Percentiles rank a stretch among this genome's conserved stretches.
phyloP scores from a whole-genome alignment of 2,329 filamentous ascomycete genomes.

The Hawksworthiomyces lignivorus region DNA sequence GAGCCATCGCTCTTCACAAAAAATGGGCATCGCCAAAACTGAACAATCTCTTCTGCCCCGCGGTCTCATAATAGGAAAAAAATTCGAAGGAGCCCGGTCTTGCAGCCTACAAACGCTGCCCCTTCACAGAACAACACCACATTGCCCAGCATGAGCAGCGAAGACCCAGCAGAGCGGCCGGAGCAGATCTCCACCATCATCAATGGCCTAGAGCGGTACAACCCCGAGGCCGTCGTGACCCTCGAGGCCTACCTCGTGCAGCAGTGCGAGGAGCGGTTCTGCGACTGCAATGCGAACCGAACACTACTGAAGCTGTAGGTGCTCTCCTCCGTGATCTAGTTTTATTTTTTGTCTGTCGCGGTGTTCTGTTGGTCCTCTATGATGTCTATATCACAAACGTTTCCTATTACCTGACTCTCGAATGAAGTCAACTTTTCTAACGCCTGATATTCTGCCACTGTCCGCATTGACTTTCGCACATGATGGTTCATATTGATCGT shows the following conservation, averaged over 20 bases:
- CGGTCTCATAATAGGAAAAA: conserved; percentile 4
- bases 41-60: conserved; percentile 9
- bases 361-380: conserved; percentile 29
- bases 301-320: conserved; percentile 93
- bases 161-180: conserved; percentile 86
- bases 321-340: conserved; percentile 1
- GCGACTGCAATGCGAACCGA: conserved; percentile 94
- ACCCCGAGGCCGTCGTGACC: conserved; percentile 86
- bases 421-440: conserved; percentile 65
- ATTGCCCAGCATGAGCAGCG: conserved; percentile 53
- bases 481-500: conserved; percentile 50
- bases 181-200: conserved; percentile 90
- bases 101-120: neutral
- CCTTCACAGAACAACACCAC: neutral
- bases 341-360: neutral
- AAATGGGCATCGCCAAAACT: conserved; percentile 11
- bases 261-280: conserved; percentile 91
- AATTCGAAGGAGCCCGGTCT: no score
- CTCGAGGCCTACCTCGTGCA: conserved; percentile 92
- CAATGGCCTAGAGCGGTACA: conserved; percentile 96
- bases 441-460: neutral
- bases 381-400: conserved; percentile 85
- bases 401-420: conserved; percentile 94
- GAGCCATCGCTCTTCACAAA: conserved; percentile 14
- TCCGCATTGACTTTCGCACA: neutral